Evolutionary conservation across 2,329 filamentous ascomycete genomes (phyloP).

Genomic region (Neonectria hederae): DNA sequence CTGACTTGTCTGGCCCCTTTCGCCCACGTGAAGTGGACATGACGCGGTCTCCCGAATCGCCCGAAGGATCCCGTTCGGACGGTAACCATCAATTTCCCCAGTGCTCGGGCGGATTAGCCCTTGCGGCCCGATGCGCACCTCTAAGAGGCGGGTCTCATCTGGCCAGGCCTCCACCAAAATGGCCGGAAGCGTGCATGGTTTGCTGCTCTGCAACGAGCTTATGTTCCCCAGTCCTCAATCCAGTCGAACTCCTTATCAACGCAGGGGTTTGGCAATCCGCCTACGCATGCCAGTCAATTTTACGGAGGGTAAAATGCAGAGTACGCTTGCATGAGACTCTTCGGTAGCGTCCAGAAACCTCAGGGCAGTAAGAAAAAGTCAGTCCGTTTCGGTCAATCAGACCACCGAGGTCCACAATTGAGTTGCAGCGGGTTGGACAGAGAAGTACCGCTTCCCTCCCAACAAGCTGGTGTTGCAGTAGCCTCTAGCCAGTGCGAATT

Average conservation of each 20-base stretch:
- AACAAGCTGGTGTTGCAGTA: slow-evolving; percentile 8
- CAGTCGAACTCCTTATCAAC: not conserved
- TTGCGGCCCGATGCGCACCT: slow-evolving; percentile 44
- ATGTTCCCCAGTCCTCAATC: not conserved
- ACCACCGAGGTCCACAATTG: not conserved
- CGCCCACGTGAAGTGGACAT: slow-evolving; percentile 40
- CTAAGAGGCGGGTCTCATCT: slow-evolving; percentile 37
- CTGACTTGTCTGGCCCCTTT: slow-evolving; percentile 20
- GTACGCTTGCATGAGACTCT: not conserved
- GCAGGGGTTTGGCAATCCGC: not conserved
- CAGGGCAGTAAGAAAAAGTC: not conserved
- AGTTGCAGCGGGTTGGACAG: not conserved
- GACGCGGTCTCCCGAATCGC: slow-evolving; percentile 40
- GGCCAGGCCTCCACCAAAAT: slow-evolving; percentile 33
- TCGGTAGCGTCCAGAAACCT: not conserved
- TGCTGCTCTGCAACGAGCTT: not conserved
- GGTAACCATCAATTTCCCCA: slow-evolving; percentile 31
- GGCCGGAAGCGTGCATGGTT: slow-evolving; percentile 17
- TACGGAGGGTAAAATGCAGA: not conserved
- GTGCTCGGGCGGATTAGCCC: slow-evolving; percentile 39
- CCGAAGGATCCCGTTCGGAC: slow-evolving; percentile 34
- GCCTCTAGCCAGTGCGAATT: slow-evolving; percentile 6
- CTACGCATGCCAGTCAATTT: not conserved
- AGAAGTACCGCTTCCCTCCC: not conserved
- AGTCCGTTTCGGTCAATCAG: not conserved